These are phyloP conservation scores for Teunomyces gatunensis DNA, from an alignment of 805 yeast genomes.

Conservation along the genomic window DNA sequence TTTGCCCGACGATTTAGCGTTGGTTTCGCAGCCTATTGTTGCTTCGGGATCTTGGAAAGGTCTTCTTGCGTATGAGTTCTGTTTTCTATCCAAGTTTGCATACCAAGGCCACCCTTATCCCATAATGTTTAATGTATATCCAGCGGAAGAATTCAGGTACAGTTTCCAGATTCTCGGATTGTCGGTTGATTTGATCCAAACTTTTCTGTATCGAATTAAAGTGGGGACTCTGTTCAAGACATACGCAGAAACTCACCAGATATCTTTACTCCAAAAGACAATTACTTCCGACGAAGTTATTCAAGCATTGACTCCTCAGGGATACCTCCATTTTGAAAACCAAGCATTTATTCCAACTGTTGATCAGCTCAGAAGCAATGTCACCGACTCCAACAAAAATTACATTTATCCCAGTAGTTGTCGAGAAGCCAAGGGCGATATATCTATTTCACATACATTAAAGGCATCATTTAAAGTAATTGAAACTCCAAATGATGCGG, in stretches of 20 bases:
- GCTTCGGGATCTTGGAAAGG: conserved; percentile 18
- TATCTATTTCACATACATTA: conserved; percentile 9
- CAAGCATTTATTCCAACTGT: conserved; percentile 3
- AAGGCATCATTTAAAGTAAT: conserved; percentile 12
- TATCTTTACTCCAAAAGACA: neutral
- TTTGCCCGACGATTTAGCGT: neutral
- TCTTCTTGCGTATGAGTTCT: conserved; percentile 15
- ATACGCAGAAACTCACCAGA: neutral
- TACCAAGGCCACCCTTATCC: conserved; percentile 8
- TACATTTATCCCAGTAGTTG: conserved; percentile 6
- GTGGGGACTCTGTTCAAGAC: neutral
- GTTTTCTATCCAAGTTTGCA: conserved; percentile 13
- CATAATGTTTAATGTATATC: neutral
- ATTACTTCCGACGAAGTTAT: neutral
- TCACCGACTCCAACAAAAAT: neutral
- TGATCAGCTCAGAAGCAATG: neutral
- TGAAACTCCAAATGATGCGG: conserved; percentile 3
- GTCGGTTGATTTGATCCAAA: neutral
- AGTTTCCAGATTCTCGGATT: neutral
- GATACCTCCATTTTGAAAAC: neutral
- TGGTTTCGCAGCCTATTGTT: conserved; percentile 7
- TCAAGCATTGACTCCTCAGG: neutral
- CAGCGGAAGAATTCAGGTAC: neutral
- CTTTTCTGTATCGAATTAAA: neutral
- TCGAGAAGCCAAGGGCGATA: conserved; percentile 5